Evolutionary conservation across 306 rosid genomes (phyloP).

Genomic region (Dryas drummondii): DNA sequence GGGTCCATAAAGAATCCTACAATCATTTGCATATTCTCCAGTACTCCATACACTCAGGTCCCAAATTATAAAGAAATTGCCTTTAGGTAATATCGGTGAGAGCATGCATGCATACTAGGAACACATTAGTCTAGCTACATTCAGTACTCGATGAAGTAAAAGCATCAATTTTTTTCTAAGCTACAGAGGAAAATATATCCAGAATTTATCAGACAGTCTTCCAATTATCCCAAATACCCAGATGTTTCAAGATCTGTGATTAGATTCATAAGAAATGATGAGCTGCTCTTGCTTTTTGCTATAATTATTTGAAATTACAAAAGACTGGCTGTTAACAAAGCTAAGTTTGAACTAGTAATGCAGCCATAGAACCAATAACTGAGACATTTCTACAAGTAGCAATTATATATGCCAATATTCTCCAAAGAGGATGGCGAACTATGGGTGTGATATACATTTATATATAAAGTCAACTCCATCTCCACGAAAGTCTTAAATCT

Average conservation of each 20-base stretch:
- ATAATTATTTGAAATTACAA: not conserved
- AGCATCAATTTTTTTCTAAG: not conserved
- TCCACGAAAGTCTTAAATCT: no score
- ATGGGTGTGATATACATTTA: not conserved
- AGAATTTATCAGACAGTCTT: not conserved
- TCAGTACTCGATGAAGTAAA: not conserved
- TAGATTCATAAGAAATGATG: not conserved
- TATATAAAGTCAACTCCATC: not conserved
- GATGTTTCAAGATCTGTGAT: not conserved
- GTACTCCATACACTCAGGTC: not conserved
- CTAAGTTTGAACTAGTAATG: not conserved
- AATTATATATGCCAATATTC: no score
- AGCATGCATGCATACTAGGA: not conserved
- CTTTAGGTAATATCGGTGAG: not conserved
- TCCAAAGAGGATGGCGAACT: no score
- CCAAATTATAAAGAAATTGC: not conserved
- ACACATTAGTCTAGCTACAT: not conserved
- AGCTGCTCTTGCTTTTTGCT: not conserved
- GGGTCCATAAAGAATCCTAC: not conserved
- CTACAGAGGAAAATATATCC: not conserved
- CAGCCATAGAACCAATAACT: no score
- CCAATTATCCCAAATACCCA: not conserved
- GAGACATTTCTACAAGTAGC: no score
- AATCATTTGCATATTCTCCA: not conserved
- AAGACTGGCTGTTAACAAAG: not conserved